Base-by-base conservation (phyloP, 805 yeast genomes). In the Kuraishia piskuri region DNA sequence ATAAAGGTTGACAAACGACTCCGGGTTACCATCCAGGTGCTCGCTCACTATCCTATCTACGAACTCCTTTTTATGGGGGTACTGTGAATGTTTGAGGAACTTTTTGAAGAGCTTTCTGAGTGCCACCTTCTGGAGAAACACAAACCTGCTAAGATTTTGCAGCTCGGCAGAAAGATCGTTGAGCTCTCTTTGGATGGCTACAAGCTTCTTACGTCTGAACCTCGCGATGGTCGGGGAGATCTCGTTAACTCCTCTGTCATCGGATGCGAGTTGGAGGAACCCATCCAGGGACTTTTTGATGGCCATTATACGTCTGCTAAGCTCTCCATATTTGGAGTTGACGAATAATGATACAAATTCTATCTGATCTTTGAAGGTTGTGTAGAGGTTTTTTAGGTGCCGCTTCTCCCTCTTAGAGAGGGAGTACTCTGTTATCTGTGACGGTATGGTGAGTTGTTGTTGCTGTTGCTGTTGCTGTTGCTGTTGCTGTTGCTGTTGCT, bases 101-200 rank as follows among this genome's bases (percentile, higher is more conserved):
- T 89, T 88, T 69, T 89, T 88, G 61, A 88, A 72, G 50, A 88
- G 75, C 68, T 88, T 88, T 56, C 84, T 75, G 50, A 86, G 74
- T 5, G 83, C 95, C 2, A 89, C 82, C 61, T 84, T 83, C 63
- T 88, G 96, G 7, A 88, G 76, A 22, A 84, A 69, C 17, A 87
- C 79, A 62, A 85, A 88, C 56, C 89, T 74, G n/a, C 88, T 76
- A 49, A 88, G 69, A 56, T 83, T 78, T 60, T 84, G 88, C 24
- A 86, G 69, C 49, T 80, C 84, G 19, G 61, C 69, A 53, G 76
- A 78, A 48, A 74, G 76, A 56, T 58, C 69, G 50, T 62, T 73
- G 62, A 70, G 73, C 62, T 71, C 81, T 51, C 60, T 62, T 64
- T 65, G 63, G 21, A 64, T 62, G 3, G 57, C 52, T 2, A 57